A percentile compares a stretch with the other conserved stretches of the same genome.
Evolutionary conservation across 768 basidiomycete species (phyloP).

Genomic region (Leccinum pellstonianum): DNA sequence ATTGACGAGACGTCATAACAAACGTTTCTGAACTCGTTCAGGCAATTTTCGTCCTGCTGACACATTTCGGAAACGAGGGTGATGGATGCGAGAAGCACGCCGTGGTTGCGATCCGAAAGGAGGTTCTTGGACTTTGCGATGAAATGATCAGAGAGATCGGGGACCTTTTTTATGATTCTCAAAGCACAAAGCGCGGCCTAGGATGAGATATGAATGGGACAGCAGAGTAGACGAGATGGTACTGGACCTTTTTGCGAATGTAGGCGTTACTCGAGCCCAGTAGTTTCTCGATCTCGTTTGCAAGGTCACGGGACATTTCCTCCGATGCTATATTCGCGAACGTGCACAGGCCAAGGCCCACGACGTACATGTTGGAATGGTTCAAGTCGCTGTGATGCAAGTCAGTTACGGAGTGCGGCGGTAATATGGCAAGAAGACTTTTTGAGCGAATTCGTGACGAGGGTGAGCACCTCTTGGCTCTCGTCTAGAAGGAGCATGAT

Average conservation of each 20-base stretch:
- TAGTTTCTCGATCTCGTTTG: constrained; percentile 96
- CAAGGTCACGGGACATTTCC: constrained; percentile 98
- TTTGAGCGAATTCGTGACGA: constrained; percentile 97
- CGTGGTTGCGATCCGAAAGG: constrained; percentile 94
- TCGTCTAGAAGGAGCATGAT: constrained; percentile 98
- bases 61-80: constrained; percentile 97
- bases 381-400: constrained; percentile 84
- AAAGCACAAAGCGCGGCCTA: constrained; percentile 95
- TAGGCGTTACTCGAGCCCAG: constrained; percentile 97
- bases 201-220: background rate
- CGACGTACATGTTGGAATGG: constrained; percentile 98
- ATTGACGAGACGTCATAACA: constrained; percentile 24
- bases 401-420: constrained; percentile 9
- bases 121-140: constrained; percentile 83
- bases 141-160: constrained; percentile 94
- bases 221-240: background rate
- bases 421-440: constrained; percentile 54
- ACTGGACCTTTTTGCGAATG: constrained; percentile 90
- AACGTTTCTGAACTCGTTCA: constrained; percentile 90
- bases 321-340: constrained; percentile 99
- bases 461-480: constrained; percentile 94
- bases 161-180: constrained; percentile 92
- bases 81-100: constrained; percentile 90
- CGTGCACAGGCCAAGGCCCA: constrained; percentile 94
- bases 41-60: constrained; percentile 63